phyloP scores from a whole-genome alignment of 2,329 filamentous ascomycete genomes.

The Colletotrichum sp. region DNA sequence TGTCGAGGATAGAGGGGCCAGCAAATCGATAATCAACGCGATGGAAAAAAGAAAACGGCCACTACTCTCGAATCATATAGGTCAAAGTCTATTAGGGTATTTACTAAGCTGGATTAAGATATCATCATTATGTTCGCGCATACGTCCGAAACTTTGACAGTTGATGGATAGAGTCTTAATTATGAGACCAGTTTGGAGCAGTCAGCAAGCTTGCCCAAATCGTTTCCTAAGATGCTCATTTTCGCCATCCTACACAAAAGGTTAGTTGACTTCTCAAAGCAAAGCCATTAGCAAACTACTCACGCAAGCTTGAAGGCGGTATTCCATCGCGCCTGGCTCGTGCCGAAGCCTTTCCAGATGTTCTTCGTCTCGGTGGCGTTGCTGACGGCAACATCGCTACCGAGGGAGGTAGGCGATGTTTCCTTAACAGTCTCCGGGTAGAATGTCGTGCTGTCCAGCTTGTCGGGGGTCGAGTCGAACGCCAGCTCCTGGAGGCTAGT shows the following conservation, averaged over 20 bases:
- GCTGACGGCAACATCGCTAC: neutral
- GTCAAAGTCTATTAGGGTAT: neutral
- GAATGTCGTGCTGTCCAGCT: slow-evolving; percentile 3
- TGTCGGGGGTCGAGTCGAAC: slow-evolving; percentile 5
- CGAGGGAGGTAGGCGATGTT: neutral
- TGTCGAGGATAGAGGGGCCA: neutral
- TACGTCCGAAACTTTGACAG: accelerated
- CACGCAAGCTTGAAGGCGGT: slow-evolving; percentile 6
- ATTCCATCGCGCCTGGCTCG: neutral
- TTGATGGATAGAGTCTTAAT: accelerated
- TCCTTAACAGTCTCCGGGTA: neutral
- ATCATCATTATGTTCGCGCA: neutral
- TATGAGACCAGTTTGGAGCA: neutral
- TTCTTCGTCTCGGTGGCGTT: neutral
- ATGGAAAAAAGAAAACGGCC: neutral
- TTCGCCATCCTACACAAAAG: neutral
- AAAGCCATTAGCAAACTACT: neutral
- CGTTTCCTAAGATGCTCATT: slow-evolving; percentile 10
- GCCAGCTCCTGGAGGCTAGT: neutral
- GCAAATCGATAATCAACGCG: neutral
- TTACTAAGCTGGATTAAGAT: neutral
- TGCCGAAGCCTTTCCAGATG: neutral
- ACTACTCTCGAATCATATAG: neutral
- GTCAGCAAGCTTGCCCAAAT: slow-evolving; percentile 2
- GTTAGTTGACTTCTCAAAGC: neutral